Conservation (phyloP, 1,139 yeast genomes). For the Yamadazyma conglobata region DNA sequence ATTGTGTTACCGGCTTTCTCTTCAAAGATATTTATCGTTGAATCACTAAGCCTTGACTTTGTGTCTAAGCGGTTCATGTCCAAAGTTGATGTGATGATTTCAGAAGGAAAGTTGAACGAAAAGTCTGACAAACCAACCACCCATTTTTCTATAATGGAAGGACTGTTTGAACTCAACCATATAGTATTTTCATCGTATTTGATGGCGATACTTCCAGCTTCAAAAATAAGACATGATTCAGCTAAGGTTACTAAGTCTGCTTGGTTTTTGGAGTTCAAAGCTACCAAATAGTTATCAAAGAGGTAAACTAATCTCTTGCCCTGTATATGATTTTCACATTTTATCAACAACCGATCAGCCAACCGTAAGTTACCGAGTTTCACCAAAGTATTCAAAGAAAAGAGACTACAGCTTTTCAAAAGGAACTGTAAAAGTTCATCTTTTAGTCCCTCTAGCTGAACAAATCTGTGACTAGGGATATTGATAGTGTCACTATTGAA, state of each 20-base stretch:
- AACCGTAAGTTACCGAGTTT: constrained; percentile 35
- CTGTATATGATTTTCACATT: too few species aligned
- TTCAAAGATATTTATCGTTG: constrained; percentile 9
- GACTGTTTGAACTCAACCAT: constrained; percentile 21
- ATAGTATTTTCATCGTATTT: constrained; percentile 2
- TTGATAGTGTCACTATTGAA: constrained; percentile 18
- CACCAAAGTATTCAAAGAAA: constrained; percentile 25
- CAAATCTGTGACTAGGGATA: constrained; percentile 18
- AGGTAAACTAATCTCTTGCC: constrained; percentile 28
- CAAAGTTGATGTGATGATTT: constrained; percentile 35
- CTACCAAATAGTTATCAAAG: constrained; percentile 31
- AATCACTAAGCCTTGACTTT: constrained; percentile 7
- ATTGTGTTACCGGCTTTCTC: too few species aligned
- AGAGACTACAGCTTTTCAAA: constrained; percentile 20
- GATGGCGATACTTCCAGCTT: constrained; percentile 9
- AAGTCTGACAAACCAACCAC: constrained; percentile 40
- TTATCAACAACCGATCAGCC: constrained; percentile 31
- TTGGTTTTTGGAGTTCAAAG: constrained; percentile 8
- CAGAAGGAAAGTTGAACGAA: constrained; percentile 30
- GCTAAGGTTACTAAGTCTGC: constrained; percentile 6
- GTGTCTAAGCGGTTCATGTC: background rate
- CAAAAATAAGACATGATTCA: constrained; percentile 7
- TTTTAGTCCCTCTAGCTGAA: constrained; percentile 20
- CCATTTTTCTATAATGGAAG: constrained; percentile 42
- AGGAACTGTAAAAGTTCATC: constrained; percentile 28